Base-by-base conservation (phyloP, 1,284 basidiomycete species). In the Pterulicium gracile region DNA sequence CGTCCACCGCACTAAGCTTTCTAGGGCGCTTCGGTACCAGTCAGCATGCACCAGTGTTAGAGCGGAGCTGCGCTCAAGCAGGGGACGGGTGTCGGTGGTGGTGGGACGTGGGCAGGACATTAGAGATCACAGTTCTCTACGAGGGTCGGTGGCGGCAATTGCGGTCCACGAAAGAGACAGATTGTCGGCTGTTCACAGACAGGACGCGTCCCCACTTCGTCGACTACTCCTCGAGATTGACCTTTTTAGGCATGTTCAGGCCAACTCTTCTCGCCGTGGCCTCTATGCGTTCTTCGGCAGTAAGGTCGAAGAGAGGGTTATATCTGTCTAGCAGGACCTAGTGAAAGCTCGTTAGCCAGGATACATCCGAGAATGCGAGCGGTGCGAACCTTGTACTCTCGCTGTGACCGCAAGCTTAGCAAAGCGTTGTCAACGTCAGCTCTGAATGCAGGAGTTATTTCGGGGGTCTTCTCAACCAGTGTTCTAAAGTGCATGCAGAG, bases 191-290 rank as follows among this genome's bases (percentile, higher is more conserved):
- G n/a, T n/a, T n/a, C n/a, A n/a, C n/a, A n/a, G n/a, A n/a, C n/a
- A n/a, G n/a, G n/a, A n/a, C n/a, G n/a, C n/a, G n/a, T n/a, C n/a
- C n/a, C n/a, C n/a, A n/a, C n/a, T n/a, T n/a, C n/a, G n/a, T n/a
- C n/a, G n/a, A n/a, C n/a, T n/a, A n/a, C n/a, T n/a, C n/a, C n/a
- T n/a, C n/a, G n/a, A n/a, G n/a, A n/a, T n/a, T n/a, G n/a, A n/a
- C n/a, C n/a, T n/a, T 53, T 39, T 60, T 52, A 3, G 82, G 82
- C 77, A 87, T 80, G 54, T 87, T 69, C 43, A 96, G 66, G 3
- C 92, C 92, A 35, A 96, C 92, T 47, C 91, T 70, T 44, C 82
- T 73, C 3, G 91, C 91, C 1, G 92, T 92, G 1, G 88, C 88
- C 51, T 81, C 70, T 48, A 94, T 73, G 49, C 84, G 71, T 58